Conservation (phyloP, 2,329 filamentous ascomycete genomes). For the Fusarium foetens region DNA sequence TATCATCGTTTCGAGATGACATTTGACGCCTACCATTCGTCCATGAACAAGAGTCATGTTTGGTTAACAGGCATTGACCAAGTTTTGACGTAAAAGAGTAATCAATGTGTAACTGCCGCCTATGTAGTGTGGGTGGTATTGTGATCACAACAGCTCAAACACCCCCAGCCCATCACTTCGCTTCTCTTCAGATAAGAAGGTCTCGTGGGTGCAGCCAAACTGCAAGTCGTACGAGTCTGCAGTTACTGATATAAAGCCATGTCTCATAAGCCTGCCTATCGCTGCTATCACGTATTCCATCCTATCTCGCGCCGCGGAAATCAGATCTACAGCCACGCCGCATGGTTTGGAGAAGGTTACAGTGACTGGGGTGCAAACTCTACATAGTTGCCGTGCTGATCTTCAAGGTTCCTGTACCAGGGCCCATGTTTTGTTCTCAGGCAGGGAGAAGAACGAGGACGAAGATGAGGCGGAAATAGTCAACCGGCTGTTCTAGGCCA, state of each 20-base stretch:
- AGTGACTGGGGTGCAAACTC: conserved; percentile 14
- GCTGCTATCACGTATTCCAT: background rate
- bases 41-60: background rate
- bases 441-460: conserved; percentile 6
- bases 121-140: conserved; percentile 24
- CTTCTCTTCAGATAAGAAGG: conserved; percentile 19
- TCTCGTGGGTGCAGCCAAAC: background rate
- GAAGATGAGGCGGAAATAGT: conserved; percentile 8
- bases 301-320: conserved; percentile 13
- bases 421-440: conserved; percentile 12
- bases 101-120: background rate
- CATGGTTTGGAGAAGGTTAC: conserved; percentile 14
- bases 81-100: background rate
- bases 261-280: conserved; percentile 17
- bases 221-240: conserved; percentile 37
- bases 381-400: conserved; percentile 26
- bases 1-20: background rate
- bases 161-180: conserved; percentile 3
- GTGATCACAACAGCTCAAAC: conserved; percentile 11
- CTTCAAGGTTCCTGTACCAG: conserved; percentile 10
- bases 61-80: background rate
- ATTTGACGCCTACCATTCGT: background rate
- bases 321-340: conserved; percentile 24
- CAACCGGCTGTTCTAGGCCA: conserved; percentile 8
- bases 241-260: conserved; percentile 29